Evolutionary conservation across 139 green algal species (phyloP).

Genomic region (Coelastrella sp.): DNA sequence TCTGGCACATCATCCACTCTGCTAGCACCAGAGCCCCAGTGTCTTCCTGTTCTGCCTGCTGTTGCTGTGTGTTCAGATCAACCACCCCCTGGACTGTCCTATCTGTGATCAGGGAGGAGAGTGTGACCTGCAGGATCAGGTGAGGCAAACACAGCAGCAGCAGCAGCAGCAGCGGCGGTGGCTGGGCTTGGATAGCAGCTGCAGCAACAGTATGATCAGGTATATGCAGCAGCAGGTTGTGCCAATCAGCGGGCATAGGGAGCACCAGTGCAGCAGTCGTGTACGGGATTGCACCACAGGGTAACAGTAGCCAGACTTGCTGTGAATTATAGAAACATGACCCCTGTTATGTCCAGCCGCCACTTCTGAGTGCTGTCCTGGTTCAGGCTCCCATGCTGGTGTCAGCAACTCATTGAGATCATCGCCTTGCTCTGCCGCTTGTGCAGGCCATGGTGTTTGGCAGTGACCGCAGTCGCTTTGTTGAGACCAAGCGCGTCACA

Average conservation of each 20-base stretch:
- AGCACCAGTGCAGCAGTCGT: no score
- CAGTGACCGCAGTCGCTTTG: constrained; percentile 92
- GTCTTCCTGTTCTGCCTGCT: background rate
- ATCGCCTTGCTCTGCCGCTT: background rate
- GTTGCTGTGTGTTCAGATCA: constrained; percentile 76
- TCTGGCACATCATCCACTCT: background rate
- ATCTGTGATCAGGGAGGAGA: constrained; percentile 99
- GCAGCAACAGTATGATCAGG: no score
- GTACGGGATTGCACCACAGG: no score
- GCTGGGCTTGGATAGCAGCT: no score
- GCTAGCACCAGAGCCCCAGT: background rate
- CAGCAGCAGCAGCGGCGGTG: background rate
- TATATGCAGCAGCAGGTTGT: no score
- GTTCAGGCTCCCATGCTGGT: no score
- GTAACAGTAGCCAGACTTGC: no score
- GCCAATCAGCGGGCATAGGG: no score
- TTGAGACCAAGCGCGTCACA: constrained; percentile 92
- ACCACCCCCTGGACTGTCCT: constrained; percentile 99
- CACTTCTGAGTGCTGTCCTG: no score
- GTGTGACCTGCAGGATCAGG: constrained; percentile 97
- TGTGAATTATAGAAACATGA: no score
- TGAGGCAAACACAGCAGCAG: background rate
- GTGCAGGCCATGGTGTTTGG: constrained; percentile 95
- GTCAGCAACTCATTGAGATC: background rate
- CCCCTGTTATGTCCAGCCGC: no score